Conservation (phyloP, 495 filamentous ascomycete genomes). For the Aspergillus funiculosus region DNA sequence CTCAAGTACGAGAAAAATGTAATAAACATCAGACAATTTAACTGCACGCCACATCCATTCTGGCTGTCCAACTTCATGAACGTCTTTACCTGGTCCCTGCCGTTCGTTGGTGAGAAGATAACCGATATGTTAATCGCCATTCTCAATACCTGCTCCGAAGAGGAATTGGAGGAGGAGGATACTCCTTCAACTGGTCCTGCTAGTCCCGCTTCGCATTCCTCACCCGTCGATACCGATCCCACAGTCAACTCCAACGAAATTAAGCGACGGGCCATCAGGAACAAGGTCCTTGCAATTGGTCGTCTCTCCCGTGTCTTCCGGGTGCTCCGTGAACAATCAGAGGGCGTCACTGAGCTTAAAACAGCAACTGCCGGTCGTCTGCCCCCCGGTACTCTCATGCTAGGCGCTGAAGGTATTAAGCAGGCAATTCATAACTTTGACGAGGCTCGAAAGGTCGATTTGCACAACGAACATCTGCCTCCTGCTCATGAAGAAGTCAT, state of each 20-base stretch:
- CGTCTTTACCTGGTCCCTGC: constrained; percentile 97
- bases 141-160: constrained; percentile 94
- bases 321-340: constrained; percentile 93
- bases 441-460: constrained; percentile 94
- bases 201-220: constrained; percentile 65
- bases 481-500: constrained; percentile 88
- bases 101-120: constrained; percentile 98
- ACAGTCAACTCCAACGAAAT: constrained; percentile 80
- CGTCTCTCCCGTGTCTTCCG: constrained; percentile 97
- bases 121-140: constrained; percentile 99
- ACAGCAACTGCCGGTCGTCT: constrained; percentile 90
- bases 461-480: constrained; percentile 92
- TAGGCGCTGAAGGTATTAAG: constrained; percentile 97
- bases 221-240: constrained; percentile 63
- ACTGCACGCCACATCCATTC: constrained; percentile 98
- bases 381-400: constrained; percentile 93
- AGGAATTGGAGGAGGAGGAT: constrained; percentile 84
- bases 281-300: constrained; percentile 98
- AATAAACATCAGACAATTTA: constrained; percentile 99
- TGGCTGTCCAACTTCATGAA: constrained; percentile 99
- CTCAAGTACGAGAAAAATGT: constrained; percentile 99
- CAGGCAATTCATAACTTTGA: constrained; percentile 97
- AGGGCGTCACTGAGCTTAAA: constrained; percentile 94
- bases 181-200: constrained; percentile 53
- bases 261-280: constrained; percentile 95